Evolutionary conservation across 495 filamentous ascomycete genomes (phyloP).

Genomic region (Cudoniella acicularis): DNA sequence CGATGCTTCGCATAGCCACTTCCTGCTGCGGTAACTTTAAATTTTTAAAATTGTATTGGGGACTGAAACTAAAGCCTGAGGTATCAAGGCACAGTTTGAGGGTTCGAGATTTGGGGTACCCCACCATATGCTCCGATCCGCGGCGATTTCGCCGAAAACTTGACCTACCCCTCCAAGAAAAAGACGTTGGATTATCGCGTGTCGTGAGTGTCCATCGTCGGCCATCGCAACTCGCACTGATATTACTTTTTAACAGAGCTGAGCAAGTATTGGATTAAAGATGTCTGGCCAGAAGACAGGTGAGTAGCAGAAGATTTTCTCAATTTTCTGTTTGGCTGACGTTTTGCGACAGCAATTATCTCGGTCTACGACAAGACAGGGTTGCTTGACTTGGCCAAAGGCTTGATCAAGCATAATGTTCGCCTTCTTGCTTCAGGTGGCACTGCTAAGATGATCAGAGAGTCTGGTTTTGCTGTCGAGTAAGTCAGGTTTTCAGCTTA

Average conservation of each 20-base stretch:
- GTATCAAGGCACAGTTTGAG: too few species aligned
- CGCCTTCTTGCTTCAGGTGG: conserved; percentile 91
- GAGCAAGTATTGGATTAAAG: neutral
- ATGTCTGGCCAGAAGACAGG: conserved; percentile 21
- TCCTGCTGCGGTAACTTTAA: too few species aligned
- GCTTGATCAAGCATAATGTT: conserved; percentile 84
- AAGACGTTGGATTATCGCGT: neutral
- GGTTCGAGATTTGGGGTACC: too few species aligned
- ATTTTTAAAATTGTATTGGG: too few species aligned
- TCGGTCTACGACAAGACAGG: conserved; percentile 99
- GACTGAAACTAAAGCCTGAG: too few species aligned
- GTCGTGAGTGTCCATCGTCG: neutral
- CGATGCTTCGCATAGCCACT: too few species aligned
- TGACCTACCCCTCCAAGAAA: neutral
- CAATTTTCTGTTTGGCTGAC: conserved; percentile 8
- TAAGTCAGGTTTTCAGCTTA: conserved; percentile 40
- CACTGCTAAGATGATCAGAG: conserved; percentile 89
- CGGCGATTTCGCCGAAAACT: neutral
- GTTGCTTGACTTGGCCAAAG: conserved; percentile 91
- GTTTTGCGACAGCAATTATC: conserved; percentile 65
- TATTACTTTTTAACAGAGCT: neutral
- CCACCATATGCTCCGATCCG: too few species aligned
- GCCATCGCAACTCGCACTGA: neutral
- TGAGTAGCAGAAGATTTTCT: conserved; percentile 12
- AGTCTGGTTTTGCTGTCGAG: conserved; percentile 92